Percentiles rank a stretch among this genome's conserved stretches.
Conservation (phyloP, 148 eudicot genomes). For the Rhododendron henanense region DNA sequence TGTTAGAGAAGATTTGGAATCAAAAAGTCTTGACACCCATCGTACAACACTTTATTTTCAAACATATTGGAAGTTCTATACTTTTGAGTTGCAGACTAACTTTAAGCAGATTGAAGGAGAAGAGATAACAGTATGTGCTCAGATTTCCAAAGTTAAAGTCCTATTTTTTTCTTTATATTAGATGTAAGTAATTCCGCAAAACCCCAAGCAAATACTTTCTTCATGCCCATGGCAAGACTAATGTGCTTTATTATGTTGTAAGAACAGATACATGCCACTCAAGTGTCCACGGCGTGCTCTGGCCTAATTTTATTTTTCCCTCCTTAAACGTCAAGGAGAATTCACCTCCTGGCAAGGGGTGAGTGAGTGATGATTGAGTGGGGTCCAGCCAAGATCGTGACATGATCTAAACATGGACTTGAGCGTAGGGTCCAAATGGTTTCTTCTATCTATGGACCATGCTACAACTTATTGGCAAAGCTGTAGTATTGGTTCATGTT, state of each 20-base stretch:
- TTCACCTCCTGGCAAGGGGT: neutral
- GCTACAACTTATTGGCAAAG: neutral
- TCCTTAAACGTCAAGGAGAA: neutral
- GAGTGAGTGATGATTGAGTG: neutral
- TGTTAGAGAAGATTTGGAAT: neutral
- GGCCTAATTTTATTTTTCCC: neutral
- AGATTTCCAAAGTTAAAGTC: neutral
- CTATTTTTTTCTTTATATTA: no score
- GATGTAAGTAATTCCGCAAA: no score
- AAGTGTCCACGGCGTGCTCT: neutral
- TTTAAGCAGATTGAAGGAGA: neutral
- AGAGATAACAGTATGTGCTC: neutral
- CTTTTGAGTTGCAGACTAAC: neutral
- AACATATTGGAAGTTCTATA: neutral
- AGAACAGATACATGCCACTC: neutral
- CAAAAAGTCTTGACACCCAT: neutral
- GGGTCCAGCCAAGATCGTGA: neutral
- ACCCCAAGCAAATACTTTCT: neutral
- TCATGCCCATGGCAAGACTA: neutral
- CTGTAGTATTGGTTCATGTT: neutral
- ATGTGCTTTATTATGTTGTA: neutral
- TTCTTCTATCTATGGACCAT: neutral
- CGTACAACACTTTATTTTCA: neutral
- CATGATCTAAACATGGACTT: neutral
- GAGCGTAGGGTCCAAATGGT: neutral